Conservation (phyloP, 2,329 filamentous ascomycete genomes). For the Botrytis elliptica region DNA sequence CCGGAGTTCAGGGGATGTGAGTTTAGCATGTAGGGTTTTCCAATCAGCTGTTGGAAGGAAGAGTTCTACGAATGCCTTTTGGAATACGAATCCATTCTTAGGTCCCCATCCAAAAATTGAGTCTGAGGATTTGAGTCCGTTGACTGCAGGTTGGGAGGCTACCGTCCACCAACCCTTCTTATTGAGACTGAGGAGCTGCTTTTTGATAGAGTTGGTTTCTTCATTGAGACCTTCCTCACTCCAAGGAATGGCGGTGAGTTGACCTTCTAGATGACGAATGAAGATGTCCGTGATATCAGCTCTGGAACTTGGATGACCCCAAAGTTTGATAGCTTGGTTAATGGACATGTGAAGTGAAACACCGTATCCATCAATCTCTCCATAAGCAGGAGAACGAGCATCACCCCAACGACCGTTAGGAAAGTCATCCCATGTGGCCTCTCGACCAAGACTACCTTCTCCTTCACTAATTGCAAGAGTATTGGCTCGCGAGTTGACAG, state of each 20-base stretch:
- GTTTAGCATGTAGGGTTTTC: slow-evolving; percentile 60
- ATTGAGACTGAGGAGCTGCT: slow-evolving; percentile 74
- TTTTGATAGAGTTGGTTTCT: slow-evolving; percentile 79
- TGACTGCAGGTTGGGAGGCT: slow-evolving; percentile 90
- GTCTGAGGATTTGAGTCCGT: slow-evolving; percentile 75
- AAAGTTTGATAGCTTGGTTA: slow-evolving; percentile 77
- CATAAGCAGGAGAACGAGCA: slow-evolving; percentile 87
- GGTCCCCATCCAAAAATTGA: slow-evolving; percentile 91
- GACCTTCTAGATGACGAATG: slow-evolving; percentile 74
- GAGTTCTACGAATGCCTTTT: slow-evolving; percentile 97
- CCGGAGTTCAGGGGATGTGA: slow-evolving; percentile 56
- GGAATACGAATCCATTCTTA: slow-evolving; percentile 89
- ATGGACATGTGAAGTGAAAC: slow-evolving; percentile 90
- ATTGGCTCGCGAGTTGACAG: slow-evolving; percentile 75
- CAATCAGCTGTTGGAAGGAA: slow-evolving; percentile 79
- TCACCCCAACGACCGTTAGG: slow-evolving; percentile 96
- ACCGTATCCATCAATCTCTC: slow-evolving; percentile 97
- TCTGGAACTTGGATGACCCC: slow-evolving; percentile 71
- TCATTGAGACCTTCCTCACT: slow-evolving; percentile 83
- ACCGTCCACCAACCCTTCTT: slow-evolving; percentile 91
- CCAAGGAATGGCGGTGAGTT: slow-evolving; percentile 84
- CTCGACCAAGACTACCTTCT: slow-evolving; percentile 81
- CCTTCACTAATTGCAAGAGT: slow-evolving; percentile 93
- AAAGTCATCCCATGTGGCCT: slow-evolving; percentile 98
- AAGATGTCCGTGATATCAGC: slow-evolving; percentile 80